A percentile compares a stretch with the other conserved stretches of the same genome.
These are phyloP conservation scores for Datura wrightii DNA, from an alignment of 257 asterid species.

Conservation along the genomic window DNA sequence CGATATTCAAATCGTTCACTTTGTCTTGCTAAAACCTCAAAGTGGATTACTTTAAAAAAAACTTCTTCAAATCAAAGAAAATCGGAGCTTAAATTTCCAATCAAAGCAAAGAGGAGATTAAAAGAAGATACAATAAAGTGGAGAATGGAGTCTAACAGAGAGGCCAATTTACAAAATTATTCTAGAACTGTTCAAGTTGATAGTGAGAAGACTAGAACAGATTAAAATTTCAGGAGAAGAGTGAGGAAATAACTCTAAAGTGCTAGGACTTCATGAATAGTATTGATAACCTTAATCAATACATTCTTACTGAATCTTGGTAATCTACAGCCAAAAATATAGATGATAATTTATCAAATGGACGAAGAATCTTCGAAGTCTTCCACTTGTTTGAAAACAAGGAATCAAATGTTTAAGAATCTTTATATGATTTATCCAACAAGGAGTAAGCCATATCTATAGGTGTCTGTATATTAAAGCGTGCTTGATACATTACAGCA, in stretches of 20 bases:
- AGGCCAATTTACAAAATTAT: not conserved
- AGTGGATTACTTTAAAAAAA: not conserved
- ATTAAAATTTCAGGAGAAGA: not conserved
- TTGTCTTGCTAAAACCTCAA: not conserved
- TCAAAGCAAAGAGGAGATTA: not conserved
- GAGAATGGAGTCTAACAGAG: not conserved
- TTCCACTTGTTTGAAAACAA: not conserved
- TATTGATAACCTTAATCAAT: not conserved
- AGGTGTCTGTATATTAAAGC: not conserved
- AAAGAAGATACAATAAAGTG: not conserved
- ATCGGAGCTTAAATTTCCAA: not conserved
- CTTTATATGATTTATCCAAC: not conserved
- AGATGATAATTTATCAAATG: not conserved
- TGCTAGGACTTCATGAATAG: not conserved
- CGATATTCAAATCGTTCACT: not conserved
- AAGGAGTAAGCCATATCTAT: not conserved
- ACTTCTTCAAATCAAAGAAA: not conserved
- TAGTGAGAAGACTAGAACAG: not conserved
- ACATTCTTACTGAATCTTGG: not conserved
- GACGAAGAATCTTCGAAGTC: not conserved
- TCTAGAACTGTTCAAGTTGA: not conserved
- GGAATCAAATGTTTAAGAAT: not conserved
- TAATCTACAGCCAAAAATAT: not conserved
- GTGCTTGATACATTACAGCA: not conserved
- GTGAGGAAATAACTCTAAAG: not conserved